phyloP scores from a whole-genome alignment of 768 basidiomycete genomes.

The Mycena epipterygia region DNA sequence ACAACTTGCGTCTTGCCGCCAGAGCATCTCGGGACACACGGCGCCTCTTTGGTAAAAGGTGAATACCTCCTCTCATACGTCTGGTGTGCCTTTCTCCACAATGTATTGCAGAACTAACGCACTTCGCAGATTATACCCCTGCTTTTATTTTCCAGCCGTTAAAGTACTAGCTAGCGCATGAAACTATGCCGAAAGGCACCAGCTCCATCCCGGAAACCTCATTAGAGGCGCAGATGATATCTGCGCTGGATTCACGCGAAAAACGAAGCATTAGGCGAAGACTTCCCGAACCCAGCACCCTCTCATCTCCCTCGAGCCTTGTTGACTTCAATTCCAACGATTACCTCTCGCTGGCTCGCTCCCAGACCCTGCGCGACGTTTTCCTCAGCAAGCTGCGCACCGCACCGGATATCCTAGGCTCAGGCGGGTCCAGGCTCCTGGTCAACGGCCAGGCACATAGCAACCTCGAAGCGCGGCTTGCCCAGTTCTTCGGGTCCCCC shows the following conservation, averaged over 20 bases:
- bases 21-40: background rate
- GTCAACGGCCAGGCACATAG: constrained; percentile 81
- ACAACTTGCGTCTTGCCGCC: constrained; percentile 11
- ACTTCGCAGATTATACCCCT: constrained; percentile 3
- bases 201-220: constrained; percentile 33
- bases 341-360: constrained; percentile 86
- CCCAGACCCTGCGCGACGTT: constrained; percentile 63
- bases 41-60: constrained; percentile 19
- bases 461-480: constrained; percentile 78
- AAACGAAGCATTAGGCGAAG: constrained; percentile 76
- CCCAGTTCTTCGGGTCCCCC: constrained; percentile 69
- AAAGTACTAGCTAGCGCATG: background rate
- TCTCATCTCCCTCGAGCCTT: constrained; percentile 50
- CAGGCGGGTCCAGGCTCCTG: constrained; percentile 89
- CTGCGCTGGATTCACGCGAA: constrained; percentile 75
- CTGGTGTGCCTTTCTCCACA: background rate
- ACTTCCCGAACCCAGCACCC: constrained; percentile 68
- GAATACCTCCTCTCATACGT: background rate
- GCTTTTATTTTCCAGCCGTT: background rate
- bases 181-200: constrained; percentile 11
- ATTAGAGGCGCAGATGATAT: constrained; percentile 54
- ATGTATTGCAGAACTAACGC: background rate
- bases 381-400: constrained; percentile 69
- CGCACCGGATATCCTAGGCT: constrained; percentile 79
- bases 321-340: constrained; percentile 93